Evolutionary conservation across 352 stramenopile species (phyloP).

Genomic region (Globisporangium abappressorium): DNA sequence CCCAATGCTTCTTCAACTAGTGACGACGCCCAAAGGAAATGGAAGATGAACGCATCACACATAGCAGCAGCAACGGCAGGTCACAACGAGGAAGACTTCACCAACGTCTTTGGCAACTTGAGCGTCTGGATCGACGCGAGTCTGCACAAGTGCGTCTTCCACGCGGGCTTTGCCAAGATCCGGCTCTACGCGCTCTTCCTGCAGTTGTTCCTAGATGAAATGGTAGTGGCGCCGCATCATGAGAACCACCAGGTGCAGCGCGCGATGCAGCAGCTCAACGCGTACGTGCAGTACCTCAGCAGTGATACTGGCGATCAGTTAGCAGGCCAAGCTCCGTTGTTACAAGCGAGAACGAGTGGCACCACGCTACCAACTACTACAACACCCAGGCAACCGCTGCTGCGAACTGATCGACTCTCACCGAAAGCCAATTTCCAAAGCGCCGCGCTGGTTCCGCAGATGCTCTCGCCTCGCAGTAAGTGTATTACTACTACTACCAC

Average conservation of each 20-base stretch:
- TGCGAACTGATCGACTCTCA: constrained; percentile 12
- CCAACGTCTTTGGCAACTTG: constrained; percentile 34
- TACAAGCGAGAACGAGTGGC: neutral
- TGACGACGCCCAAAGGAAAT: no score
- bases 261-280: constrained; percentile 18
- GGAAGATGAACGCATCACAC: neutral
- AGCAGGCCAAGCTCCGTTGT: neutral
- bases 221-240: constrained; percentile 17
- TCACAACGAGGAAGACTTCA: constrained; percentile 2
- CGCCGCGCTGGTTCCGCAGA: constrained; percentile 10
- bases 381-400: neutral
- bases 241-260: neutral
- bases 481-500: neutral
- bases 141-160: constrained; percentile 16
- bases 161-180: constrained; percentile 35
- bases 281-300: constrained; percentile 29
- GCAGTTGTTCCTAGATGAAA: constrained; percentile 22
- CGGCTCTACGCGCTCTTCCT: constrained; percentile 32
- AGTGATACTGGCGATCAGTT: neutral
- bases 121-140: constrained; percentile 37
- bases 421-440: constrained; percentile 14
- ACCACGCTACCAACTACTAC: neutral
- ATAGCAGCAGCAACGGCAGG: neutral
- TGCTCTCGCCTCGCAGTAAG: constrained; percentile 23
- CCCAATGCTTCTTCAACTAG: neutral